Evolutionary conservation across 2,329 filamentous ascomycete genomes (phyloP).

Genomic region (Aspergillus tubingensis): DNA sequence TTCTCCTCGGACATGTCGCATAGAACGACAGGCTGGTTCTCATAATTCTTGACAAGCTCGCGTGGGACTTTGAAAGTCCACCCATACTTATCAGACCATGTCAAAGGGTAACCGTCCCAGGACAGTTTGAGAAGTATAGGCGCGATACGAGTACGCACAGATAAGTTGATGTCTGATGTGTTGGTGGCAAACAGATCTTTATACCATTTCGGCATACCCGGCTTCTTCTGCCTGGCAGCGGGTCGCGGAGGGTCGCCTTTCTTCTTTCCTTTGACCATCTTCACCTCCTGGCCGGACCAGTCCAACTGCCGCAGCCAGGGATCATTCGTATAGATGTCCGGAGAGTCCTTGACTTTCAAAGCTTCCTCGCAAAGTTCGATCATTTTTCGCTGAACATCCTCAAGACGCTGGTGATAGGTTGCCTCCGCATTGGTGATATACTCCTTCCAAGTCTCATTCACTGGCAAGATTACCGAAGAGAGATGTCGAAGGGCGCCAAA

Average conservation of each 20-base stretch:
- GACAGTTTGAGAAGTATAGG: conserved; percentile 79
- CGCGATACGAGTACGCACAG: conserved; percentile 83
- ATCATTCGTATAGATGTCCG: conserved; percentile 71
- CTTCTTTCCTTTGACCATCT: conserved; percentile 87
- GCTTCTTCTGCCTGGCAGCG: conserved; percentile 83
- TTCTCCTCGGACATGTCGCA: conserved; percentile 79
- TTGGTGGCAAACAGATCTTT: conserved; percentile 79
- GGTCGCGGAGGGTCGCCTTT: conserved; percentile 78
- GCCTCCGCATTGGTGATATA: conserved; percentile 84
- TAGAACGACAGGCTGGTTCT: conserved; percentile 68
- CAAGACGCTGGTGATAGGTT: conserved; percentile 75
- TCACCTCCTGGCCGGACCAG: conserved; percentile 91
- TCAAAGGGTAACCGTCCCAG: conserved; percentile 86
- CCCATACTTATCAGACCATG: conserved; percentile 91
- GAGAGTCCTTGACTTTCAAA: conserved; percentile 68
- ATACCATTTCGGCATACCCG: conserved; percentile 95
- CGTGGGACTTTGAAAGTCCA: conserved; percentile 84
- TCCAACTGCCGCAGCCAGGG: conserved; percentile 93
- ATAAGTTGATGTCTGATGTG: conserved; percentile 68
- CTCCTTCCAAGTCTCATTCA: conserved; percentile 81
- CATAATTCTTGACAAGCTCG: conserved; percentile 65
- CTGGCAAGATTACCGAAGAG: conserved; percentile 88
- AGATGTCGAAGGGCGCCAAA: conserved; percentile 92
- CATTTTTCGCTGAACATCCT: conserved; percentile 76
- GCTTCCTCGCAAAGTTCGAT: conserved; percentile 74